These are phyloP conservation scores for Scedosporium dehoogii DNA, from an alignment of 2,329 filamentous ascomycete species.

Conservation along the genomic window DNA sequence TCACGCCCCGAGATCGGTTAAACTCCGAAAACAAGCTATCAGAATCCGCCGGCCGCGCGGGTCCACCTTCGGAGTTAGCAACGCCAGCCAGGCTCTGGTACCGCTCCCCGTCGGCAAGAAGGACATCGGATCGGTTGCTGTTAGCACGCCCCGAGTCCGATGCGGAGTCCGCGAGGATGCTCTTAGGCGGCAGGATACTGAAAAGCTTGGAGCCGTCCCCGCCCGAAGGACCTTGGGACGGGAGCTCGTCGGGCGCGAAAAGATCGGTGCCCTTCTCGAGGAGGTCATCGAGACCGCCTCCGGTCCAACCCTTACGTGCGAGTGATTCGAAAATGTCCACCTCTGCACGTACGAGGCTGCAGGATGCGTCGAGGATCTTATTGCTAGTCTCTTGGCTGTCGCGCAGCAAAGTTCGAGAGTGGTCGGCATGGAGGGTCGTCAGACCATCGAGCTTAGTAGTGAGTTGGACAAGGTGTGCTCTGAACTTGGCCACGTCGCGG, in stretches of 20 bases:
- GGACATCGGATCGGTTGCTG: conserved; percentile 42
- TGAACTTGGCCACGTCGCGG: conserved; percentile 51
- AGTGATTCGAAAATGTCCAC: conserved; percentile 61
- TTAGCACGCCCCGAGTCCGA: conserved; percentile 25
- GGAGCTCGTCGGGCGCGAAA: conserved; percentile 36
- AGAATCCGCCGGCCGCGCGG: conserved; percentile 26
- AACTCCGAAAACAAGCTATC: conserved; percentile 46
- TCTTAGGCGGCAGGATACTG: conserved; percentile 54
- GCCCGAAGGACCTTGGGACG: conserved; percentile 9
- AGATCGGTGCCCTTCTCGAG: conserved; percentile 54
- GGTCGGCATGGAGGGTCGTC: conserved; percentile 49
- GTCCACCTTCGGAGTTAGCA: conserved; percentile 16
- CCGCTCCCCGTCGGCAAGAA: conserved; percentile 40
- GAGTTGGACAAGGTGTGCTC: conserved; percentile 53
- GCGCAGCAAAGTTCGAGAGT: conserved; percentile 48
- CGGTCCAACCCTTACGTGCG: conserved; percentile 57
- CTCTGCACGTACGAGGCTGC: conserved; percentile 56
- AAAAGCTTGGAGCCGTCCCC: conserved; percentile 40
- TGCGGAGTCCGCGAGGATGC: conserved; percentile 46
- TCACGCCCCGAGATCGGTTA: conserved; percentile 41
- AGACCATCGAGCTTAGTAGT: conserved; percentile 53
- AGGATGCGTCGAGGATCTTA: conserved; percentile 53
- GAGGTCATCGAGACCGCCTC: conserved; percentile 56
- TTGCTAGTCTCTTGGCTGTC: conserved; percentile 56
- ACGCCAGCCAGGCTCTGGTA: conserved; percentile 51